A percentile compares a stretch with the other conserved stretches of the same genome.
Conservation (phyloP, 495 filamentous ascomycete genomes). For the Pyrenula aspistea region DNA sequence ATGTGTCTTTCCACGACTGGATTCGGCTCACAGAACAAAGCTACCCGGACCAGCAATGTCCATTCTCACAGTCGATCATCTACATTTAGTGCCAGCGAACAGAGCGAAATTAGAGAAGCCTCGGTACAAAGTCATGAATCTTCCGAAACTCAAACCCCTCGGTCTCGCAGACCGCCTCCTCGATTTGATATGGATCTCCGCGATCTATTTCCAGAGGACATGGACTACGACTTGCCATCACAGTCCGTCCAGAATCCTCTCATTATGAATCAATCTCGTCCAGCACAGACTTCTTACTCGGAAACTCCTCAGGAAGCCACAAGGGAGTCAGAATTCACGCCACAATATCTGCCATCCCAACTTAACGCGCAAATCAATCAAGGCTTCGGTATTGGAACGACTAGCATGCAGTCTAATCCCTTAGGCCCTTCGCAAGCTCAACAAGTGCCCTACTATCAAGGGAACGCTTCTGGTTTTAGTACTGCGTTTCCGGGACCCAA, state of each 20-base stretch:
- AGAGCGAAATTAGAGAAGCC: slow-evolving; percentile 3
- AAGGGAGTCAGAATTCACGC: slow-evolving; percentile 7
- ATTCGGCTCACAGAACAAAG: slow-evolving; percentile 45
- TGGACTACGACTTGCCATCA: background rate
- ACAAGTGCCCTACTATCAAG: slow-evolving; percentile 1
- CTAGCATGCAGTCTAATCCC: background rate
- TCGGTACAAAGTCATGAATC: slow-evolving; percentile 4
- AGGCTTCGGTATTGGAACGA: background rate
- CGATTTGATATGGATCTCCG: slow-evolving; percentile 56
- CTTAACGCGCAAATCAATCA: background rate
- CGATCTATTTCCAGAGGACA: slow-evolving; percentile 32
- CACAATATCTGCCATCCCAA: slow-evolving; percentile 3
- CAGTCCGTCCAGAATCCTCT: no score
- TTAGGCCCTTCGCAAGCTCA: background rate
- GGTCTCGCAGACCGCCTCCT: slow-evolving; percentile 29
- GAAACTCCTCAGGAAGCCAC: slow-evolving; percentile 1
- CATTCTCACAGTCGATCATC: slow-evolving; percentile 5
- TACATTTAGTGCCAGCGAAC: slow-evolving; percentile 4
- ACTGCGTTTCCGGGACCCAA: background rate
- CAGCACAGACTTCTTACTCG: background rate
- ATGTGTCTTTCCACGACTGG: slow-evolving; percentile 81
- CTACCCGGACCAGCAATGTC: slow-evolving; percentile 8
- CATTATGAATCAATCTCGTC: slow-evolving; percentile 8
- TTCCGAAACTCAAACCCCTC: slow-evolving; percentile 6
- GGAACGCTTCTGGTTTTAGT: background rate